These are phyloP conservation scores for Fraxinus platypoda DNA, from an alignment of 305 asterid species.

Conservation along the genomic window DNA sequence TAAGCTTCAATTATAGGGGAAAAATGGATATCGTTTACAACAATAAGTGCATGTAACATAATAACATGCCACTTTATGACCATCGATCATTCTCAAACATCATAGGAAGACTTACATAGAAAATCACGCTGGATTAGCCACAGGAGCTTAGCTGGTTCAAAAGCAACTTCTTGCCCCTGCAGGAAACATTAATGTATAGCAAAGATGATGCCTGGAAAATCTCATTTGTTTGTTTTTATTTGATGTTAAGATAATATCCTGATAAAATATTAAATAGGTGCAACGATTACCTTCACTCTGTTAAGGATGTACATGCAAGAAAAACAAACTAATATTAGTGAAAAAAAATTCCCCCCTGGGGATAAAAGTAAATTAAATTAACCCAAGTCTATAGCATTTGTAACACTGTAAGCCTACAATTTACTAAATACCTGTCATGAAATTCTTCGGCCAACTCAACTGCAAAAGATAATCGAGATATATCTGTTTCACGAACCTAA, in stretches of 20 bases:
- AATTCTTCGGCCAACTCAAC: slow-evolving; percentile 99
- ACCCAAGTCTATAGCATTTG: slow-evolving; percentile 11
- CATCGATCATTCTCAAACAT: background rate
- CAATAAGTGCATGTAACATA: background rate
- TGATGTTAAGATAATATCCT: background rate
- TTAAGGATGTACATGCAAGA: slow-evolving; percentile 24
- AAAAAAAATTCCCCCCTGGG: background rate
- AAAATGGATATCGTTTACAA: background rate
- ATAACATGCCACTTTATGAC: background rate
- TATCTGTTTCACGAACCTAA: slow-evolving; percentile 97
- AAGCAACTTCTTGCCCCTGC: background rate
- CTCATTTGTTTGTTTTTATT: background rate
- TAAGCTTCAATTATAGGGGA: background rate
- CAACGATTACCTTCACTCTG: slow-evolving; percentile 83
- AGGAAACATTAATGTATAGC: background rate
- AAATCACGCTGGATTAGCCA: background rate
- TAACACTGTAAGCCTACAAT: slow-evolving; percentile 17
- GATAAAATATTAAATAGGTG: background rate
- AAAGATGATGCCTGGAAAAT: slow-evolving; percentile 2
- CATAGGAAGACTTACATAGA: background rate
- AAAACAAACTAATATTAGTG: slow-evolving; percentile 38
- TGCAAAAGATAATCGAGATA: slow-evolving; percentile 90
- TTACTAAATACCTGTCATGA: slow-evolving; percentile 72
- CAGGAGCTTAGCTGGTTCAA: background rate
- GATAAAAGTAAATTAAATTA: slow-evolving; percentile 22